phyloP scores from a whole-genome alignment of 768 basidiomycete genomes.

The Tephrocybe sp. region DNA sequence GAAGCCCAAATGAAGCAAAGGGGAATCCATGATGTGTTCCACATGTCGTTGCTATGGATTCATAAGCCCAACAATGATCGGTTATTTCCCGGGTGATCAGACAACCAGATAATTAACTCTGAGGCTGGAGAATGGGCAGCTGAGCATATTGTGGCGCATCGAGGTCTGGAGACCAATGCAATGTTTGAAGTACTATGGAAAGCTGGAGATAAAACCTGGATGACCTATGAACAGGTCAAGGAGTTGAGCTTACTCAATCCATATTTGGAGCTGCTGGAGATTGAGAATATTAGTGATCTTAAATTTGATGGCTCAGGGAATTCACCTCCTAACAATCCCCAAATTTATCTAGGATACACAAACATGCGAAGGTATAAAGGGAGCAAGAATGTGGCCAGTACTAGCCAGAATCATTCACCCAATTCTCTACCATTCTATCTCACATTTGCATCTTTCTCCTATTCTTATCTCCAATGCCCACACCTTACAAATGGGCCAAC shows the following conservation, averaged over 20 bases:
- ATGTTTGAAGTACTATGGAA: not conserved
- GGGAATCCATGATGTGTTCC: not conserved
- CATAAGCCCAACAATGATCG: not conserved
- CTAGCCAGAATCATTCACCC: not conserved
- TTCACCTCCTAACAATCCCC: not conserved
- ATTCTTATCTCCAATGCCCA: not conserved
- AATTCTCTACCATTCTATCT: too few relatives aligned
- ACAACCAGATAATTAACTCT: not conserved
- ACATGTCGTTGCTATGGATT: not conserved
- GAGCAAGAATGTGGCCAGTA: not conserved
- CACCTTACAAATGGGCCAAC: too few relatives aligned
- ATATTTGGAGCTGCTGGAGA: not conserved
- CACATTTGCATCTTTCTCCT: not conserved
- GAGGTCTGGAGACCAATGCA: not conserved
- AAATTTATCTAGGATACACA: not conserved
- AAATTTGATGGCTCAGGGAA: not conserved
- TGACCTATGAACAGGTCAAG: not conserved
- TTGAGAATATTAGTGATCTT: not conserved
- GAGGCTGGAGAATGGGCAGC: not conserved
- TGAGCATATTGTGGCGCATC: not conserved
- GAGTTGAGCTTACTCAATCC: not conserved
- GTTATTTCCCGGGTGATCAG: not conserved
- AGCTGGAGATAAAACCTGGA: not conserved
- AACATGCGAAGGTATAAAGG: too few relatives aligned
- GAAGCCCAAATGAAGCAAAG: not conserved